A percentile compares a stretch with the other conserved stretches of the same genome.
phyloP scores from a whole-genome alignment of 495 filamentous ascomycete genomes.

The Neurospora sp. region DNA sequence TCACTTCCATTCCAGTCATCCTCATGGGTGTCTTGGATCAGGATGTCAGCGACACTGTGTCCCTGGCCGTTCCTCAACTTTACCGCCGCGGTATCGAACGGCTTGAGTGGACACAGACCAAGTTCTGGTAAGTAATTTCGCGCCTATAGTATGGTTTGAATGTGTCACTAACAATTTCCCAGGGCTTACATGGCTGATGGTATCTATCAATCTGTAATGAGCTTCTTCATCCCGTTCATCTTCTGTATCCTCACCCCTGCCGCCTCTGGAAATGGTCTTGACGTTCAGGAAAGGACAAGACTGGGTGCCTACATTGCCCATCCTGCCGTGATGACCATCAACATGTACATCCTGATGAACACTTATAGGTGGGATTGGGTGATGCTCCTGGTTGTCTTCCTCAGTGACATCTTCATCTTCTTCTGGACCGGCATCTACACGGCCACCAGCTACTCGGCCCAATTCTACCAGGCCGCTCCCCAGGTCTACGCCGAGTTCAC shows the following conservation, averaged over 20 bases:
- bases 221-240: slow-evolving; percentile 85
- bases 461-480: slow-evolving; percentile 68
- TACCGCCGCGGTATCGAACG: slow-evolving; percentile 95
- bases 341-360: slow-evolving; percentile 90
- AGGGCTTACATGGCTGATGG: slow-evolving; percentile 96
- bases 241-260: slow-evolving; percentile 60
- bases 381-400: slow-evolving; percentile 62
- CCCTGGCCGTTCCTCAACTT: slow-evolving; percentile 86
- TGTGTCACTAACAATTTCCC: slow-evolving; percentile 15
- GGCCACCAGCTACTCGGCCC: slow-evolving; percentile 47
- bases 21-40: slow-evolving; percentile 97
- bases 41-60: slow-evolving; percentile 90
- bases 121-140: slow-evolving; percentile 71
- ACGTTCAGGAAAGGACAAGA: slow-evolving; percentile 63
- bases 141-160: not conserved
- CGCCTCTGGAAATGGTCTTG: slow-evolving; percentile 55
- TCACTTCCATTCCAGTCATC: slow-evolving; percentile 91
- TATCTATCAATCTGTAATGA: slow-evolving; percentile 84
- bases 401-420: slow-evolving; percentile 83
- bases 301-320: slow-evolving; percentile 76
- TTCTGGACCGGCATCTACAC: slow-evolving; percentile 96
- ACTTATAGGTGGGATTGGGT: slow-evolving; percentile 98
- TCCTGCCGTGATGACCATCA: slow-evolving; percentile 75
- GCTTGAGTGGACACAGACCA: slow-evolving; percentile 90
- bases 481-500: slow-evolving; percentile 70